Evolutionary conservation across 129 eudicot species (phyloP).

Genomic region (Ambrosia trifida): DNA sequence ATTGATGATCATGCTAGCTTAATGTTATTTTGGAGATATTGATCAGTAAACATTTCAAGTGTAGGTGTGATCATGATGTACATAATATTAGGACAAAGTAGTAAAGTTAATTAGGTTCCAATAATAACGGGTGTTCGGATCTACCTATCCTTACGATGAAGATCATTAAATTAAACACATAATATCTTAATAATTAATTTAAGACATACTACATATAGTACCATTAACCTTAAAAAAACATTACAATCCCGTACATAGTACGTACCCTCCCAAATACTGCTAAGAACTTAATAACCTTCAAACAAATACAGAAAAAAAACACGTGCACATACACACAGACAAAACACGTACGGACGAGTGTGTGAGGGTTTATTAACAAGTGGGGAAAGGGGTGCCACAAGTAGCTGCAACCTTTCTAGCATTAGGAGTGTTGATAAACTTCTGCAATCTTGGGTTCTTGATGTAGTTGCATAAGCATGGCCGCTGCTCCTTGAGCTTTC

Average conservation of each 20-base stretch:
- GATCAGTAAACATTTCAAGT: too few species aligned
- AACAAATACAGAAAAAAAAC: background rate
- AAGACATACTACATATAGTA: slow-evolving; percentile 15
- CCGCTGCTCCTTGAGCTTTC: slow-evolving; percentile 39
- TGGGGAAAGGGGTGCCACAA: slow-evolving; percentile 49
- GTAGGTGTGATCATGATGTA: too few species aligned
- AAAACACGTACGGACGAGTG: slow-evolving; percentile 5
- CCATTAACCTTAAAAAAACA: background rate
- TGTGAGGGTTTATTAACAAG: slow-evolving; percentile 31
- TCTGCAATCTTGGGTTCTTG: slow-evolving; percentile 38
- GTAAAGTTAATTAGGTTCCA: too few species aligned
- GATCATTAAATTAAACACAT: too few species aligned
- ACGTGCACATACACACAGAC: slow-evolving; percentile 2
- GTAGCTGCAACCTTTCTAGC: slow-evolving; percentile 38
- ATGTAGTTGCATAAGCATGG: slow-evolving; percentile 50
- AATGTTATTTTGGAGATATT: too few species aligned
- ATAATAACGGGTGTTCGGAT: too few species aligned
- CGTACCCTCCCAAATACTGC: background rate
- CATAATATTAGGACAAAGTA: too few species aligned
- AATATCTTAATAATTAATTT: background rate
- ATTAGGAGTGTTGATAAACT: slow-evolving; percentile 37
- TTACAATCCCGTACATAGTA: slow-evolving; percentile 5
- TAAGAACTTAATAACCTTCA: slow-evolving; percentile 1
- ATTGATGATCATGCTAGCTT: too few species aligned
- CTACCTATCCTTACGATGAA: too few species aligned